phyloP scores from a whole-genome alignment of 768 basidiomycete species.

The Rhizopogon rudus region DNA sequence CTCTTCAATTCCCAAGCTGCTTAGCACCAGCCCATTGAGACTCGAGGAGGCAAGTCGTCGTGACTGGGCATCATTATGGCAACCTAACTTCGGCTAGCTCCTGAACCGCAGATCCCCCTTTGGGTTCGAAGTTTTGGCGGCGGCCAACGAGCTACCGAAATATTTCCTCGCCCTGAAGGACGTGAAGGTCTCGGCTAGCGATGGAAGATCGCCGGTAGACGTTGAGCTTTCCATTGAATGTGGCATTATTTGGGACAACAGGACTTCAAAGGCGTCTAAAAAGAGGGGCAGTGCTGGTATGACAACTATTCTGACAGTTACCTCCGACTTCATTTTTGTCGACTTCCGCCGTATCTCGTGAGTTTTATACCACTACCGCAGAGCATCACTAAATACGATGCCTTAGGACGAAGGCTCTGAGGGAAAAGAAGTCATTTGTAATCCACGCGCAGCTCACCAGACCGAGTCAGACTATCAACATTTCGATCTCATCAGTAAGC shows the following conservation, averaged over 20 bases:
- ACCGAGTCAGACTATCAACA: slow-evolving; percentile 66
- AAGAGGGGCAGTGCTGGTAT: slow-evolving; percentile 46
- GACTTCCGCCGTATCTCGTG: slow-evolving; percentile 81
- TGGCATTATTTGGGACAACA: slow-evolving; percentile 34
- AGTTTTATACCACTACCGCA: slow-evolving; percentile 11
- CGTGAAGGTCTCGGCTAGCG: slow-evolving; percentile 32
- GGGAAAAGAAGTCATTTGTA: slow-evolving; percentile 52
- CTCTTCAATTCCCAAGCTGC: slow-evolving; percentile 51
- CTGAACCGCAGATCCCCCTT: slow-evolving; percentile 73
- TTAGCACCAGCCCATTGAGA: slow-evolving; percentile 49
- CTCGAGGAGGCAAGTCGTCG: slow-evolving; percentile 54
- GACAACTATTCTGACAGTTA: slow-evolving; percentile 69
- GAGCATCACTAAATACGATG: not conserved
- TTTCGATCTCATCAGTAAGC: slow-evolving; percentile 59
- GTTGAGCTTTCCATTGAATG: slow-evolving; percentile 57
- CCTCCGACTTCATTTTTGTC: slow-evolving; percentile 69
- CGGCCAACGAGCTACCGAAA: slow-evolving; percentile 58
- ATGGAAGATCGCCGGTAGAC: slow-evolving; percentile 50
- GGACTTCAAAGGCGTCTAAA: slow-evolving; percentile 33
- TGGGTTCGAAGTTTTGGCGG: slow-evolving; percentile 62
- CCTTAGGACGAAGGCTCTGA: slow-evolving; percentile 63
- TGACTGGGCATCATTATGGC: not conserved
- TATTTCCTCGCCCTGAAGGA: slow-evolving; percentile 55
- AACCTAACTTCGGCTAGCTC: slow-evolving; percentile 38
- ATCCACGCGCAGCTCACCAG: slow-evolving; percentile 59